Evolutionary conservation across 257 asterid species (phyloP), one percentile per base, ranked within the genome.

Genomic region (Nicotiana undulata): DNA sequence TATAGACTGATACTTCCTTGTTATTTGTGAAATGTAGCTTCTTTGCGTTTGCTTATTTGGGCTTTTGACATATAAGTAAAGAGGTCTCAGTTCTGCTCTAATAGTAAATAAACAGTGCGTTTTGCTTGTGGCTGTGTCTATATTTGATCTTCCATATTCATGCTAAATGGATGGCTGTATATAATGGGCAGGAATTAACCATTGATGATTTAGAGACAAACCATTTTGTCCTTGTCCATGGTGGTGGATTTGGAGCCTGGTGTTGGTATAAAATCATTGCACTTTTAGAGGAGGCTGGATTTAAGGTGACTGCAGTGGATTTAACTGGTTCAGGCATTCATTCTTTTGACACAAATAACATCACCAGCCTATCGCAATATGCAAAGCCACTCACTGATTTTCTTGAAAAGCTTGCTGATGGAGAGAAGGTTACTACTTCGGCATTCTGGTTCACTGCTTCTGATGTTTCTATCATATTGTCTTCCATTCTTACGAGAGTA

Each of bases 201-300:
- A 89, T 90, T 46, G 97, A 92, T 15, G 83, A 86, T 85, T 82
- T 94, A 65, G 98, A 96, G 90, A 91, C 92, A 83, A 87, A 65
- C 66, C 98, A 96, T 88, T 89, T 96, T 85, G 98, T 96, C 81
- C 98, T 96, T 77, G 99, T 92, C 85, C 99, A 96, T 80, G 99
- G 98, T 78, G 99, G 99, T 84, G 98, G 98, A 75, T 95, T 92
- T 86, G 99, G 99, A 81, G 98, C 99, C 61, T 96, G 99, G 99
- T 96, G 99, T 89, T 96, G 99, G 99, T 96, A 96, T 85, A 96
- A 94, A 86, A 94, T 93, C 81, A 94, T 94, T 81, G 97, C 98
- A 55, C 92, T 92, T 52, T 81, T 96, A 40, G 96, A 96, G 87
- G 98, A 94, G 80, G 84, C 59, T 82, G 98, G 99, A 81, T 93